These are phyloP conservation scores for Myriangium duriaei DNA, from an alignment of 2,329 filamentous ascomycete species.

Conservation along the genomic window DNA sequence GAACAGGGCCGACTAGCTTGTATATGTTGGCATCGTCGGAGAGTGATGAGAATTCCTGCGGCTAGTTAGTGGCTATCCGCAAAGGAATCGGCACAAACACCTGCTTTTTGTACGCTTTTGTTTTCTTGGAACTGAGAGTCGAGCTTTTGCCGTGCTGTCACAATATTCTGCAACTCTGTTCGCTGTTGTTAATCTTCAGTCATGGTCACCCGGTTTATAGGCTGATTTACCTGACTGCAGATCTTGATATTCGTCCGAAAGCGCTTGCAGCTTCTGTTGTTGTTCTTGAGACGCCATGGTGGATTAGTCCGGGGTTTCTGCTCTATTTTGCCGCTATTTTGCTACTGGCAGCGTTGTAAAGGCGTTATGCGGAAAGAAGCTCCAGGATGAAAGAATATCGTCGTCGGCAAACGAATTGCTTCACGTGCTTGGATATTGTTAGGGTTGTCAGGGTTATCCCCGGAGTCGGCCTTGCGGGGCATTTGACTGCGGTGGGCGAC, in stretches of 20 bases:
- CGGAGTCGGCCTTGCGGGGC: no score
- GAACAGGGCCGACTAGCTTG: slow-evolving; percentile 84
- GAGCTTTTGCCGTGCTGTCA: slow-evolving; percentile 76
- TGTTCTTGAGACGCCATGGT: slow-evolving; percentile 36
- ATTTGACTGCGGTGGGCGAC: not conserved
- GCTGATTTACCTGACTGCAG: slow-evolving; percentile 59
- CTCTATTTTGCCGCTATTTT: no score
- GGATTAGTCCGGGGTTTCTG: no score
- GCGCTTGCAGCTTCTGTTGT: slow-evolving; percentile 65
- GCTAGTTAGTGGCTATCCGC: not conserved
- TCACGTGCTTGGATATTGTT: no score
- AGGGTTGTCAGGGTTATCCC: no score
- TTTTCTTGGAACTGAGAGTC: slow-evolving; percentile 95
- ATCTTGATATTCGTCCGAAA: slow-evolving; percentile 79
- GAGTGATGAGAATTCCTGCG: slow-evolving; percentile 67
- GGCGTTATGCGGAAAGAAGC: no score
- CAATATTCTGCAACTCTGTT: slow-evolving; percentile 63
- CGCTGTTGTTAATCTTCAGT: not conserved
- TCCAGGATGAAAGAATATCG: no score
- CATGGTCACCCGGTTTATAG: not conserved
- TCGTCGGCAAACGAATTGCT: no score
- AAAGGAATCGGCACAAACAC: slow-evolving; percentile 8
- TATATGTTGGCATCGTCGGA: slow-evolving; percentile 81
- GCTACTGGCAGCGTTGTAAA: no score
- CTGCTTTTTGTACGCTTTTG: slow-evolving; percentile 66